These are phyloP conservation scores for Hypoxylon lenormandii DNA, from an alignment of 495 filamentous ascomycete species.

Conservation along the genomic window DNA sequence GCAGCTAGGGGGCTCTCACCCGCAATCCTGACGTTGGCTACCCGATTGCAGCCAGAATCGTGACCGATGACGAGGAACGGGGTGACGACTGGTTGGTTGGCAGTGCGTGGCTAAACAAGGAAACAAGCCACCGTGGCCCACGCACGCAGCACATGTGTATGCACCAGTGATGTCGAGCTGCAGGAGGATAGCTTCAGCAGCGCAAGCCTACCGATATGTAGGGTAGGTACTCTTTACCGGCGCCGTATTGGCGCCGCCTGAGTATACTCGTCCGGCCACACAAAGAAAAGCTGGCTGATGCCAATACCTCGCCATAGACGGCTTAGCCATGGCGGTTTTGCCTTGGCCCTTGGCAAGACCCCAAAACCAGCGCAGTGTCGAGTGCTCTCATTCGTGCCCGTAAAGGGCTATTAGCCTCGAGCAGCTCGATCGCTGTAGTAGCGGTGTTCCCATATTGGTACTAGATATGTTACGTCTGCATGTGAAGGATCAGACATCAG, in stretches of 20 bases:
- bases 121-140: conserved; percentile 47
- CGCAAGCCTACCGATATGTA: conserved; percentile 23
- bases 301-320: conserved; percentile 2
- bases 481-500: conserved; percentile 37
- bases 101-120: conserved; percentile 48
- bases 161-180: conserved; percentile 45
- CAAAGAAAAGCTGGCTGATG: conserved; percentile 8
- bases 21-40: conserved; percentile 18
- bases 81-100: conserved; percentile 30
- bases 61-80: conserved; percentile 25
- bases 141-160: conserved; percentile 25
- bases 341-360: conserved; percentile 3
- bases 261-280: conserved; percentile 14
- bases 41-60: conserved; percentile 17
- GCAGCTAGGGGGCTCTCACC: neutral
- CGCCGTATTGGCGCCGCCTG: conserved; percentile 20
- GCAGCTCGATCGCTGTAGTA: conserved; percentile 12
- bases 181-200: conserved; percentile 39
- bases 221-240: too few species aligned
- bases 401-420: conserved; percentile 20
- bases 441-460: neutral
- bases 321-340: conserved; percentile 1
- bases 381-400: conserved; percentile 25
- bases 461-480: conserved; percentile 12
- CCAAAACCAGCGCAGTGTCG: neutral